A percentile compares a stretch with the other conserved stretches of the same genome.
These are phyloP conservation scores for Nannochloropsis salina DNA, from an alignment of 108 stramenopile genomes.

Conservation along the genomic window DNA sequence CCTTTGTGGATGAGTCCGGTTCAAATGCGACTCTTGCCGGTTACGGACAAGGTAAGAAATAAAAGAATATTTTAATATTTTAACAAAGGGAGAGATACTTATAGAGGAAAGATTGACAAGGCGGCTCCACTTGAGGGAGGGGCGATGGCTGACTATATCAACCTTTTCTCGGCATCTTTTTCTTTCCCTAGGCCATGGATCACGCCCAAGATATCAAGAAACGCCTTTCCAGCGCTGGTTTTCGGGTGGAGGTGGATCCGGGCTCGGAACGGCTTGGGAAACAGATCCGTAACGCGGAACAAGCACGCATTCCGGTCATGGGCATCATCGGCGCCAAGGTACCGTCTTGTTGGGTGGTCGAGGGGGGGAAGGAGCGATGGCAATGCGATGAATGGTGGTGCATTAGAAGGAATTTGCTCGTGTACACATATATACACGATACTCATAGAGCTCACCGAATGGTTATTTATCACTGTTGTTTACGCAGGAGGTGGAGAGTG, in stretches of 20 bases:
- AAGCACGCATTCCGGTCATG: constrained; percentile 21
- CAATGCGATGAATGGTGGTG: too few species aligned
- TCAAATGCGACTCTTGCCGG: constrained; percentile 84
- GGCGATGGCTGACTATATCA: neutral
- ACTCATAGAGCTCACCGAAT: neutral
- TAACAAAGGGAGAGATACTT: too few species aligned
- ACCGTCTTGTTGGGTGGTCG: neutral
- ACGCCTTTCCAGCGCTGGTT: constrained; percentile 65
- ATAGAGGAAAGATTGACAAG: neutral
- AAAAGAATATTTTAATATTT: neutral
- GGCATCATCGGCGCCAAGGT: constrained; percentile 1
- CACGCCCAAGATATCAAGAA: constrained; percentile 27
- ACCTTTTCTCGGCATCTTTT: neutral
- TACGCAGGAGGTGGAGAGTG: neutral
- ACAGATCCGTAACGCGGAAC: constrained; percentile 90
- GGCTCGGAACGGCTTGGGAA: constrained; percentile 84
- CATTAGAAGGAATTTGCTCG: too few species aligned
- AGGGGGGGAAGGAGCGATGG: too few species aligned
- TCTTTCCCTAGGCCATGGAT: neutral
- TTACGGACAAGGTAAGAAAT: constrained; percentile 79
- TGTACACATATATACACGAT: neutral
- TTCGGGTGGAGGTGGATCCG: constrained; percentile 82
- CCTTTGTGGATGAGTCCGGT: constrained; percentile 90
- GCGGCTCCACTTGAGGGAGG: too few species aligned
- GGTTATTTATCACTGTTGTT: neutral